A percentile compares a stretch with the other conserved stretches of the same genome.
Conservation (phyloP, 345 rosid species). For the Barbarea vulgaris region DNA sequence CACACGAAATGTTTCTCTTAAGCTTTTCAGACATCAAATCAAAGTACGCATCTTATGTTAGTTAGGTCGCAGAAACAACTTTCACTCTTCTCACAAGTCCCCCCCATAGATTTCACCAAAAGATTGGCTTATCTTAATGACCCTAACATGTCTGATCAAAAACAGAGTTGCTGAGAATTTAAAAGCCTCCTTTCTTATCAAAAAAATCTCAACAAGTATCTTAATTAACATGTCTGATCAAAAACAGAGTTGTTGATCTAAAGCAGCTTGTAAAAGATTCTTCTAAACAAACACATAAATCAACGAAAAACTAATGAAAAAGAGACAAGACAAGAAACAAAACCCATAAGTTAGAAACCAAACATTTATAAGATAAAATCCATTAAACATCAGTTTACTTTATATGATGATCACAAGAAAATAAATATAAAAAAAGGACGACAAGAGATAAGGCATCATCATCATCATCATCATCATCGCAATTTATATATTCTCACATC, state of each 20-base stretch:
- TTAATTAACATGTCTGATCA: neutral
- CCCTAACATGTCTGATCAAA: neutral
- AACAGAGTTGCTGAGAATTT: neutral
- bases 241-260: neutral
- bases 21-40: slow-evolving; percentile 12
- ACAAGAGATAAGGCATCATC: slow-evolving; percentile 18
- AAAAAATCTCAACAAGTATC: neutral
- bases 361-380: slow-evolving; percentile 20
- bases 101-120: neutral
- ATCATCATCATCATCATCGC: slow-evolving; percentile 19
- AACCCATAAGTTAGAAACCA: slow-evolving; percentile 11
- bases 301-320: neutral
- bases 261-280: neutral
- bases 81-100: neutral
- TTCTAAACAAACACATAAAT: neutral
- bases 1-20: neutral
- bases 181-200: neutral
- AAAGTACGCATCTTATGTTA: neutral
- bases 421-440: neutral
- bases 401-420: slow-evolving; percentile 29
- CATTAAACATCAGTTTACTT: slow-evolving; percentile 1
- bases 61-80: slow-evolving; percentile 1
- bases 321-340: neutral
- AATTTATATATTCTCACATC: slow-evolving; percentile 20
- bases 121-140: neutral